phyloP scores from a whole-genome alignment of 2,329 filamentous ascomycete genomes.

The Cadophora sp. region DNA sequence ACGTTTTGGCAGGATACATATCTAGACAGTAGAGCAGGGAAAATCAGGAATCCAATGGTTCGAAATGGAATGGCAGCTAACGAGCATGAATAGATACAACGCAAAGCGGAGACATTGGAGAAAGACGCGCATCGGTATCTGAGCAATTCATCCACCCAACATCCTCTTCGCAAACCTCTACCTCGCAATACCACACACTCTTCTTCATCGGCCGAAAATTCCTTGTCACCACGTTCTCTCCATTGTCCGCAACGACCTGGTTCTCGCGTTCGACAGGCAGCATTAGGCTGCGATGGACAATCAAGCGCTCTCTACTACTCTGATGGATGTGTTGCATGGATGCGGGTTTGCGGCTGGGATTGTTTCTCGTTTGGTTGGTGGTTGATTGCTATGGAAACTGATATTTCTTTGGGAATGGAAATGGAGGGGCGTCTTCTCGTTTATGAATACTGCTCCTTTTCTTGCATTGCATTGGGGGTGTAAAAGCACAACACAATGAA shows the following conservation, averaged over 20 bases:
- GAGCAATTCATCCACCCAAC: slow-evolving; percentile 60
- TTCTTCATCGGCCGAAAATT: not conserved
- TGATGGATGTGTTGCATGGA: slow-evolving; percentile 14
- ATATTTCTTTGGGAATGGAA: slow-evolving; percentile 16
- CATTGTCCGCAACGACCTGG: not conserved
- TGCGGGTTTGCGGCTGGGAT: not conserved
- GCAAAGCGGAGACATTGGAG: slow-evolving; percentile 99
- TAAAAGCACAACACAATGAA: slow-evolving; percentile 17
- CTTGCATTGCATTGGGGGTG: slow-evolving; percentile 18
- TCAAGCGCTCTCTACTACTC: not conserved
- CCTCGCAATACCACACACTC: slow-evolving; percentile 7
- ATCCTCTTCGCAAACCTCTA: not conserved
- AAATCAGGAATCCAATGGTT: not conserved
- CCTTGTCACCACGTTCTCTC: slow-evolving; percentile 6
- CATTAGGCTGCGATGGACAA: not conserved
- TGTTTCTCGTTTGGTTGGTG: slow-evolving; percentile 5
- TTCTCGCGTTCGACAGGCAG: slow-evolving; percentile 1
- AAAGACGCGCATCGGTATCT: slow-evolving; percentile 99
- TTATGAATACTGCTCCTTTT: slow-evolving; percentile 9
- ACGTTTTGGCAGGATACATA: not conserved
- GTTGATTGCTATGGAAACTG: slow-evolving; percentile 11
- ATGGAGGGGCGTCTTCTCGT: slow-evolving; percentile 13
- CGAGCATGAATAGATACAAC: slow-evolving; percentile 81
- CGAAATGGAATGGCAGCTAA: slow-evolving; percentile 13
- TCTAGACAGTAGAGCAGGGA: not conserved